Percentiles rank a stretch among this genome's conserved stretches.
Conservation (phyloP, 306 rosid genomes). For the Coriaria nepalensis region DNA sequence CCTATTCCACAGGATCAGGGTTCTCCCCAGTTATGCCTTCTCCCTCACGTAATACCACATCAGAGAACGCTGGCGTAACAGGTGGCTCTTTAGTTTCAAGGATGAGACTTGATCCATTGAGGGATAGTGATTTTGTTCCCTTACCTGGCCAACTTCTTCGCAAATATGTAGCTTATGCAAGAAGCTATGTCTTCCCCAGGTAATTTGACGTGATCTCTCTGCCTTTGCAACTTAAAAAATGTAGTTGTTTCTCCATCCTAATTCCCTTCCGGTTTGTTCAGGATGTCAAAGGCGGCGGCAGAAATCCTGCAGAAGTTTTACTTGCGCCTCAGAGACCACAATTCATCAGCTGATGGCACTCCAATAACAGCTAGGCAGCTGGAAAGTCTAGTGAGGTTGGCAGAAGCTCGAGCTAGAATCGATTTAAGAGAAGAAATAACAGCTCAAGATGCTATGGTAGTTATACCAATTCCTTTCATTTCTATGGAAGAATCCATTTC, state of each 20-base stretch:
- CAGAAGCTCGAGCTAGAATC: slow-evolving; percentile 84
- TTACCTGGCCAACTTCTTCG: slow-evolving; percentile 84
- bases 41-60: slow-evolving; percentile 28
- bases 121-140: slow-evolving; percentile 63
- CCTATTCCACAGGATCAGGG: slow-evolving; percentile 11
- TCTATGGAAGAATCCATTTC: too few species aligned
- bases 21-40: slow-evolving; percentile 26
- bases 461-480: slow-evolving; percentile 16
- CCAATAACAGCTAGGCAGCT: slow-evolving; percentile 96
- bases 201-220: slow-evolving; percentile 23
- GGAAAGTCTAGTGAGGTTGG: slow-evolving; percentile 90
- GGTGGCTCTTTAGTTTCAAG: slow-evolving; percentile 58
- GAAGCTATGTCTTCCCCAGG: slow-evolving; percentile 79
- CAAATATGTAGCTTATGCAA: slow-evolving; percentile 85
- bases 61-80: slow-evolving; percentile 33
- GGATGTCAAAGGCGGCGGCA: slow-evolving; percentile 86
- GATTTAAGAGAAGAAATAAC: slow-evolving; percentile 86
- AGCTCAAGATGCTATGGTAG: slow-evolving; percentile 77
- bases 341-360: slow-evolving; percentile 72
- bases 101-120: slow-evolving; percentile 53
- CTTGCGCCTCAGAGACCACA: slow-evolving; percentile 64
- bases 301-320: slow-evolving; percentile 82
- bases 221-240: slow-evolving; percentile 2
- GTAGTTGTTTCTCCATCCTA: too few species aligned
- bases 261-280: too few species aligned